Base-by-base conservation (phyloP, 2,329 filamentous ascomycete genomes). In the Ampelomyces quisqualis region DNA sequence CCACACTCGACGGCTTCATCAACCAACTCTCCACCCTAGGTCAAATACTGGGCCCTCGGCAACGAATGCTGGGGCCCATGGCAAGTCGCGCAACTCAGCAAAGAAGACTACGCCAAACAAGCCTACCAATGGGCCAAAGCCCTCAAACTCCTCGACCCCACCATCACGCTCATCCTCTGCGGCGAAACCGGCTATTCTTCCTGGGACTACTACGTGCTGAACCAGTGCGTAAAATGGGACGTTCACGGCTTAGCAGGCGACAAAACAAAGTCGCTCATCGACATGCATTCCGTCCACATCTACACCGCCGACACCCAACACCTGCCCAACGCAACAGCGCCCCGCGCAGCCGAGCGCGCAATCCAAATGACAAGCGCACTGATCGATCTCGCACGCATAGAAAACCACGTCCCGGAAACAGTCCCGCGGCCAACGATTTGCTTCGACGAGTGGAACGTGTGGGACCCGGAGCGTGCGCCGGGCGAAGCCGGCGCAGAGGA, bases 401-500 rank as follows among this genome's bases (percentile, higher is more conserved):
- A 88, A 63, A 84, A 85, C 64, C 70, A 73, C 27, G 76, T 85
- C 0, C 77, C 83, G 0, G 69, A 76, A 0, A 71, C 73, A 0
- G 78, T 83, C n/a, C 77, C 79, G 3, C 72, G 77, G 3, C 84
- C 81, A 32, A 84, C 77, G 36, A 88, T 90, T 62, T 90, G 86
- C 73, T 90, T 90, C 61, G 86, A 90, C 62, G 86, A 90, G 67
- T 90, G 86, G 86, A 90, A 90, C 63, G 85, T 90, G 7, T 90
- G 86, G 86, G 85, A 88, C 55, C 84, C 85, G 0, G 73, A 76
- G 38, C 79, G 85, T 7, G 85, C 86, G 0, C 84, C 84, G 0
- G 86, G 86, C 11, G 81, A 85, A 55, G 65, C 78, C 45, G 86
- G 86, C 11, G 86, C 83, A 5, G 86, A 90, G 67, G 85, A 90